Evolutionary conservation across 2,329 filamentous ascomycete genomes (phyloP), one percentile per base, ranked within the genome.

Genomic region (Aureobasidium lini): DNA sequence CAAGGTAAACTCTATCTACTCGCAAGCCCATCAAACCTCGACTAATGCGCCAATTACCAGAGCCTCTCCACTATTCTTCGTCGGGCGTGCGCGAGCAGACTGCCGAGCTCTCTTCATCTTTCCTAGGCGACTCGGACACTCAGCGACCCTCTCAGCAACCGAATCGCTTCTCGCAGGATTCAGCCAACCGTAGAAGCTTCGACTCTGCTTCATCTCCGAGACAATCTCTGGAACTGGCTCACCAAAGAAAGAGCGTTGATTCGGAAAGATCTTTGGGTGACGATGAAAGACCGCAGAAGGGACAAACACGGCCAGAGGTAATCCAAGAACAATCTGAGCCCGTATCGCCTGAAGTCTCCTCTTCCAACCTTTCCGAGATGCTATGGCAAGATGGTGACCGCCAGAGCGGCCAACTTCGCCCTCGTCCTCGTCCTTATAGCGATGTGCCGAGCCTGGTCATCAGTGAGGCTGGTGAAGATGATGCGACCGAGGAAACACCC

Each of bases 31-130:
- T 13, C 23, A 4, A 15, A 8, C 11, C 29, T 39, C 44, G 29
- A 18, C 52, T 60, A 49, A 60, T 46, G 40, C 34, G 34, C 43
- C 49, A 42, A 43, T 23, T 18, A 34, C 29, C 78, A 85, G 68
- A 79, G 82, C 65, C 64, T 40, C 66, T 71, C 4, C 70, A 71
- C 29, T 74, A 74, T 62, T 69, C 70, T n/a, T 73, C 71, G 16
- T 65, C 69, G 7, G 72, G 71, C 18, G 71, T 74, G 11, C 66
- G 72, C 50, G 69, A 72, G 50, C 69, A 72, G 64, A 73, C 72
- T 36, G 71, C 69, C 37, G 69, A 71, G 62, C 65, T 74, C 16
- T 72, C 71, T 4, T 70, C 70, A 3, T 73, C 70, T 3, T 72
- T 72, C 44, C 54, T 74, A 58, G 67, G 65, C 54, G 71, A 72